Conservation (phyloP, 495 filamentous ascomycete species). For the Penicillium malachiteum region DNA sequence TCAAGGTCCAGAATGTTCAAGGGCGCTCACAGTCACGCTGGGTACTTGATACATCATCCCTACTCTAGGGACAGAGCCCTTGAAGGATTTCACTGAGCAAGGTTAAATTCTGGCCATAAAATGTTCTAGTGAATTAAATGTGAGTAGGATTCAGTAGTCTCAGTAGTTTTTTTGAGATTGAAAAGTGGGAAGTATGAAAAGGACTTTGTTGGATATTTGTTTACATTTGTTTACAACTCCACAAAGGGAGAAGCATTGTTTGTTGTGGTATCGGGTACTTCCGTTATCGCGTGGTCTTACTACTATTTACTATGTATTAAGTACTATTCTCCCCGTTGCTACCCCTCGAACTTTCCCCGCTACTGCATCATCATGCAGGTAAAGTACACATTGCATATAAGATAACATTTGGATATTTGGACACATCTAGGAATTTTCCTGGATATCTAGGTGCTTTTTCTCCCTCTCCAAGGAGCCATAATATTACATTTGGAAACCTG, state of each 20-base stretch:
- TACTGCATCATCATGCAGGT: not conserved
- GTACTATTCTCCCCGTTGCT: not conserved
- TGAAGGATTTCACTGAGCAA: slow-evolving; percentile 6
- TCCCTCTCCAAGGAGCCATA: not conserved
- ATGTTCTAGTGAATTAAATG: not conserved
- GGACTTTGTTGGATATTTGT: not conserved
- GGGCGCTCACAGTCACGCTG: slow-evolving; percentile 19
- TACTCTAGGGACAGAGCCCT: slow-evolving; percentile 16
- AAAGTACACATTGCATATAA: not conserved
- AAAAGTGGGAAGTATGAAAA: not conserved
- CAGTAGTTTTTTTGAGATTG: not conserved
- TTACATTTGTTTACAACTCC: slow-evolving; percentile 31
- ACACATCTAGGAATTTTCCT: not conserved
- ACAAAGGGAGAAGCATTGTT: slow-evolving; percentile 23
- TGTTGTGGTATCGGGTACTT: slow-evolving; percentile 26
- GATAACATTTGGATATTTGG: too few species aligned
- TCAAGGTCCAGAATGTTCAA: slow-evolving; percentile 9
- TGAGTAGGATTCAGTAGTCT: not conserved
- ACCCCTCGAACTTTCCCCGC: slow-evolving; percentile 1
- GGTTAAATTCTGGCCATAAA: not conserved
- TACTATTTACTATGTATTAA: slow-evolving; percentile 2
- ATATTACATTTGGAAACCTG: not conserved
- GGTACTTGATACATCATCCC: slow-evolving; percentile 18
- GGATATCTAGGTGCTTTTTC: slow-evolving; percentile 1
- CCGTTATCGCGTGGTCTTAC: not conserved